Conservation (phyloP, 768 basidiomycete genomes). For the Suillus tomentosus region DNA sequence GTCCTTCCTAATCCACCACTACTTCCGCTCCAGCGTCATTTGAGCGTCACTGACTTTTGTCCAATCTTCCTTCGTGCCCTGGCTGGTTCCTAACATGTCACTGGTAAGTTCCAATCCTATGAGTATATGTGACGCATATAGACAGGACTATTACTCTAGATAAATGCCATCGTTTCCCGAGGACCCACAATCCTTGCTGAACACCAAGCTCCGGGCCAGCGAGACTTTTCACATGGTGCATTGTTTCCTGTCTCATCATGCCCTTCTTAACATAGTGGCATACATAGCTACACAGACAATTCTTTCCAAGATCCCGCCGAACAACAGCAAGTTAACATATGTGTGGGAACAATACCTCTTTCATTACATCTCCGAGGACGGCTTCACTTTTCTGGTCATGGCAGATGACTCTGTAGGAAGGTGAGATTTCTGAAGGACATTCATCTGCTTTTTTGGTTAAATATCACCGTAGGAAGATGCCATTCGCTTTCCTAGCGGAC, state of each 20-base stretch:
- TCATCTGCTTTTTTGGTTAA: conserved; percentile 6
- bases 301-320: conserved; percentile 92
- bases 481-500: conserved; percentile 90
- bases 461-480: conserved; percentile 64
- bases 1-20: background rate
- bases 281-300: conserved; percentile 79
- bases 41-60: background rate
- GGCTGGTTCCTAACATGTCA: background rate
- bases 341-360: conserved; percentile 94
- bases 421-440: conserved; percentile 41
- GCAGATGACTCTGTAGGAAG: conserved; percentile 91
- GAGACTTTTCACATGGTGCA: conserved; percentile 87
- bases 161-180: conserved; percentile 83
- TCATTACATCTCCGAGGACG: conserved; percentile 90
- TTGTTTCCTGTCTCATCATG: background rate
- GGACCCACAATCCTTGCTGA: conserved; percentile 85
- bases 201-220: conserved; percentile 68
- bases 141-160: conserved; percentile 39
- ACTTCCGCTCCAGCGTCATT: background rate
- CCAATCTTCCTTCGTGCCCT: background rate
- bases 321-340: conserved; percentile 80
- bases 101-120: background rate
- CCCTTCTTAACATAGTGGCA: conserved; percentile 5
- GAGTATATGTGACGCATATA: background rate
- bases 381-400: conserved; percentile 89